Conservation (phyloP, 305 asterid genomes). For the Stenogyne calaminthoides region DNA sequence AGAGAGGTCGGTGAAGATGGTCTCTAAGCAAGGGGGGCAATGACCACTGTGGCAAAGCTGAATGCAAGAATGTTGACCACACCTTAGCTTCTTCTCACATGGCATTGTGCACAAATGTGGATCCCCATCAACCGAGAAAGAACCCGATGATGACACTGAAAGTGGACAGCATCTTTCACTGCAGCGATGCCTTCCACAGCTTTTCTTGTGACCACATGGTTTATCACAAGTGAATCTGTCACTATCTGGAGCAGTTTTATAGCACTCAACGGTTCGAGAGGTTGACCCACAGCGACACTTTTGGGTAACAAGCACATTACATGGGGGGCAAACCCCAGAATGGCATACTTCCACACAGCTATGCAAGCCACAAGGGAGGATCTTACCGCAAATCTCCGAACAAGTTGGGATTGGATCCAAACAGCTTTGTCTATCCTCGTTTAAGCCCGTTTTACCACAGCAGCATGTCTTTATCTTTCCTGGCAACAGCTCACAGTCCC, state of each 20-base stretch:
- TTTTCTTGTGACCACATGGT: slow-evolving; percentile 88
- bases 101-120: slow-evolving; percentile 94
- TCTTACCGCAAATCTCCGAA: slow-evolving; percentile 65
- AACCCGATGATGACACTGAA: slow-evolving; percentile 50
- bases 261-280: slow-evolving; percentile 86
- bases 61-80: slow-evolving; percentile 90
- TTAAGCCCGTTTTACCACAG: slow-evolving; percentile 80
- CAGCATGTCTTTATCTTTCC: slow-evolving; percentile 68
- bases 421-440: slow-evolving; percentile 64
- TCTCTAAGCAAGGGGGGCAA: slow-evolving; percentile 94
- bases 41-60: slow-evolving; percentile 95
- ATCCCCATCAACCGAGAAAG: slow-evolving; percentile 58
- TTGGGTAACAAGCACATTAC: slow-evolving; percentile 67
- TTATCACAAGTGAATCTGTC: slow-evolving; percentile 74
- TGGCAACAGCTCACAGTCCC: slow-evolving; percentile 79
- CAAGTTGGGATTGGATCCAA: slow-evolving; percentile 89
- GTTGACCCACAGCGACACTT: slow-evolving; percentile 89
- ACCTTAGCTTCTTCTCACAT: slow-evolving; percentile 91
- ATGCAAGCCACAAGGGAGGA: slow-evolving; percentile 79
- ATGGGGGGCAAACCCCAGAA: slow-evolving; percentile 77
- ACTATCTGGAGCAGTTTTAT: slow-evolving; percentile 49
- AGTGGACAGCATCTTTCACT: slow-evolving; percentile 92
- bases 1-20: slow-evolving; percentile 80
- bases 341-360: slow-evolving; percentile 70
- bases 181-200: slow-evolving; percentile 95